These are phyloP conservation scores for Mycena metata DNA, from an alignment of 768 basidiomycete species.

Conservation along the genomic window DNA sequence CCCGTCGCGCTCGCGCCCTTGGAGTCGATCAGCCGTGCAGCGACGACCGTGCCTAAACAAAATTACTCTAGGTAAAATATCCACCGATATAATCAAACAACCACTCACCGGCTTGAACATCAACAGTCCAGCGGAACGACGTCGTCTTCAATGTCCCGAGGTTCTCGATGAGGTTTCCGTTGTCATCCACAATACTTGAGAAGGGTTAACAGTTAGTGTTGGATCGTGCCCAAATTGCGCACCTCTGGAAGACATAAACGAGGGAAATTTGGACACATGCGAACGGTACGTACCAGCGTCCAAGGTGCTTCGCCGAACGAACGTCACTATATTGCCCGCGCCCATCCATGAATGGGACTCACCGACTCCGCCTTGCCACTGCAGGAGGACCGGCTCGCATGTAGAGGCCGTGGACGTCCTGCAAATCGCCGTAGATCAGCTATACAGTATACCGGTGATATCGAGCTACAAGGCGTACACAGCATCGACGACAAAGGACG, in stretches of 20 bases:
- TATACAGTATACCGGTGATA: background rate
- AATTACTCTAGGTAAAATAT: background rate
- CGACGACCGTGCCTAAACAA: slow-evolving; percentile 18
- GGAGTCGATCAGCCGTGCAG: slow-evolving; percentile 18
- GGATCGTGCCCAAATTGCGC: background rate
- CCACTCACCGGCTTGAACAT: slow-evolving; percentile 20
- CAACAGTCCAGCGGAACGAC: slow-evolving; percentile 22
- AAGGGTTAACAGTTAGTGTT: background rate
- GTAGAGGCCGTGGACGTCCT: slow-evolving; percentile 18
- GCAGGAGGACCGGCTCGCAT: slow-evolving; percentile 31
- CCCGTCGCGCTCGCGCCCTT: slow-evolving; percentile 11
- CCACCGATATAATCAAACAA: background rate
- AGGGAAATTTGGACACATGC: background rate
- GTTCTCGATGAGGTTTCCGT: slow-evolving; percentile 3
- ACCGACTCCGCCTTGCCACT: slow-evolving; percentile 31
- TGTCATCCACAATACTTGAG: slow-evolving; percentile 5
- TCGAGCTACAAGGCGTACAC: background rate
- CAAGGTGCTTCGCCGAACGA: slow-evolving; percentile 11
- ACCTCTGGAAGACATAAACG: slow-evolving; percentile 13
- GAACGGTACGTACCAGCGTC: slow-evolving; percentile 16
- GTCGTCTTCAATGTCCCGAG: background rate
- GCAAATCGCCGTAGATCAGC: background rate
- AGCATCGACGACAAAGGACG: slow-evolving; percentile 20
- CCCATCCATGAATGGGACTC: background rate
- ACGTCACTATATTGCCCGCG: too few relatives aligned